phyloP scores from a whole-genome alignment of 768 basidiomycete genomes.

The Lyophyllum atratum region DNA sequence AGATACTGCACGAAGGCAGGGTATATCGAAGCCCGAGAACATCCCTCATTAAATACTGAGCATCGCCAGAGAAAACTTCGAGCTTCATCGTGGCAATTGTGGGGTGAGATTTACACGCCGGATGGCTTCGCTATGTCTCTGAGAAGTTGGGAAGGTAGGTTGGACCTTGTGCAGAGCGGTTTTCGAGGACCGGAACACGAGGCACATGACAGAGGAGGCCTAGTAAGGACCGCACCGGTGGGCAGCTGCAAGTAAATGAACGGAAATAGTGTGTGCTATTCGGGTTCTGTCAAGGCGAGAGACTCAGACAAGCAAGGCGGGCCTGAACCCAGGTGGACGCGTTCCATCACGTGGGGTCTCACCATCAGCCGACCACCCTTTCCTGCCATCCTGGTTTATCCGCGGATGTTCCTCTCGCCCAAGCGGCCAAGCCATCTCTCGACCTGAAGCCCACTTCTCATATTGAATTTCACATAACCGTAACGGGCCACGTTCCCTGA shows the following conservation, averaged over 20 bases:
- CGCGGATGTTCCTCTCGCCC: constrained; percentile 1
- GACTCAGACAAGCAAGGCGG: no score
- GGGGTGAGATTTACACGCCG: background rate
- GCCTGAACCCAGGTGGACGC: constrained; percentile 5
- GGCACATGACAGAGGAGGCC: constrained; percentile 22
- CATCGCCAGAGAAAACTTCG: constrained; percentile 6
- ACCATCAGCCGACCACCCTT: constrained; percentile 1
- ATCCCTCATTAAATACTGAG: constrained; percentile 17
- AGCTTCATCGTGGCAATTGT: constrained; percentile 21
- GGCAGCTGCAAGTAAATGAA: constrained; percentile 7
- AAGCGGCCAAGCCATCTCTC: background rate
- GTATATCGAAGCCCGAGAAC: constrained; percentile 14
- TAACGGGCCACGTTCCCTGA: background rate
- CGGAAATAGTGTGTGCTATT: constrained; percentile 5
- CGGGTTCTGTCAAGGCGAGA: constrained; percentile 1
- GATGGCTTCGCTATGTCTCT: background rate
- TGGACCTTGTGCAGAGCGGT: constrained; percentile 18
- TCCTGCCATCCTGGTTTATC: background rate
- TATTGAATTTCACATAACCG: background rate
- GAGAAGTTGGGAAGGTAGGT: constrained; percentile 6
- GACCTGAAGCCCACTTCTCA: background rate
- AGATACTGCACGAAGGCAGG: constrained; percentile 7
- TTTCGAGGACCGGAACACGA: constrained; percentile 10
- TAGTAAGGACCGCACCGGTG: constrained; percentile 14
- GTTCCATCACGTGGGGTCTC: constrained; percentile 16